Evolutionary conservation across 176 grass and related monocot species (phyloP).

Genomic region (Elaeis guineensis): DNA sequence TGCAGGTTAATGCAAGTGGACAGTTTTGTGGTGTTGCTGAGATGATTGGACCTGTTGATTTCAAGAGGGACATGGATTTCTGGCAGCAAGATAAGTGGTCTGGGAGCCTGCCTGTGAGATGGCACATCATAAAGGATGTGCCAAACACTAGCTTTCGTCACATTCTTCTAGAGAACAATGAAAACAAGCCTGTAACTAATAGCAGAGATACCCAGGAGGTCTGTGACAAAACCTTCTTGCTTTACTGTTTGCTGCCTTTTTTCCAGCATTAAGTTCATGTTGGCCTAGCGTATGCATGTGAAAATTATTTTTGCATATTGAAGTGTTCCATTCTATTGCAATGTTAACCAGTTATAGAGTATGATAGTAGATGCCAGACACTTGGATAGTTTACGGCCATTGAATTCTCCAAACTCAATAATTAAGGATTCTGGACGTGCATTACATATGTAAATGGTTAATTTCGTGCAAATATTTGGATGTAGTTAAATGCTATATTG

Average conservation of each 20-base stretch:
- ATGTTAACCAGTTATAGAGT: too few relatives aligned
- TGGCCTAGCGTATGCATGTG: too few relatives aligned
- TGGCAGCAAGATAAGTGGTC: slow-evolving; percentile 98
- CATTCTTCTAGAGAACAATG: slow-evolving; percentile 77
- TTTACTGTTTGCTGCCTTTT: background rate
- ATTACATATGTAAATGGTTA: too few relatives aligned
- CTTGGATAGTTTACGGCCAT: too few relatives aligned
- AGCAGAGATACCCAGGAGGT: slow-evolving; percentile 98
- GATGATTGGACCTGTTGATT: slow-evolving; percentile 86
- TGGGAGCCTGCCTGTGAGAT: slow-evolving; percentile 81
- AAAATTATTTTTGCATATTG: too few relatives aligned
- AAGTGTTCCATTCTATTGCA: too few relatives aligned
- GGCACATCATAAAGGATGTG: slow-evolving; percentile 94
- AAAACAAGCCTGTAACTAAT: slow-evolving; percentile 89
- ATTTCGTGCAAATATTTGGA: too few relatives aligned
- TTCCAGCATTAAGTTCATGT: background rate
- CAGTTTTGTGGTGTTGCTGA: slow-evolving; percentile 93
- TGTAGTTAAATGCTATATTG: too few relatives aligned
- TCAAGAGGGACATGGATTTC: slow-evolving; percentile 84
- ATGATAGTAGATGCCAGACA: too few relatives aligned
- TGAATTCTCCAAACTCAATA: too few relatives aligned
- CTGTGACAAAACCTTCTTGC: slow-evolving; percentile 1
- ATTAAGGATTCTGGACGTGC: too few relatives aligned
- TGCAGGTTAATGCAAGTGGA: slow-evolving; percentile 72
- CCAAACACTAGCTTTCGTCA: slow-evolving; percentile 66